Base-by-base conservation (phyloP, 2,329 filamentous ascomycete species). In the Acarospora socialis region DNA sequence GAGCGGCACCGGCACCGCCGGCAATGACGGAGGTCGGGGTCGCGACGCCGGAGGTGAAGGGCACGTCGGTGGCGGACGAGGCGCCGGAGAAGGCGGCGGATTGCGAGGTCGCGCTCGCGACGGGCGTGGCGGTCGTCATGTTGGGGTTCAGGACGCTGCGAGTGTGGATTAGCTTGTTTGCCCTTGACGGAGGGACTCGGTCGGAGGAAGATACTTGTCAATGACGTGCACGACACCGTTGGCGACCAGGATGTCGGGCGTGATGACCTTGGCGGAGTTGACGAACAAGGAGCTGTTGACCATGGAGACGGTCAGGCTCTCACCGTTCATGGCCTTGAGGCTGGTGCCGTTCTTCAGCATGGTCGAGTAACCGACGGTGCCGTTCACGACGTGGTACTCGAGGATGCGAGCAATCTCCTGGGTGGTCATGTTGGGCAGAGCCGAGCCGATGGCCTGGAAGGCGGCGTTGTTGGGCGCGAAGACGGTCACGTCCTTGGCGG, bases 81-180 rank as follows among this genome's bases (percentile, higher is more conserved):
- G 68, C 73, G 34, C 61, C 61, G 15, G 55, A 53, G 53, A 69
- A 80, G 1, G 65, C 73, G 4, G 66, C 60, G 0, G 56, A 46
- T 21, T 68, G 65, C 1, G 61, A 60, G 0, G 56, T 48, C 10
- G 59, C 56, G 10, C 54, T 46, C 2, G 61, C 45, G 14, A 61
- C 43, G 4, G 65, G 61, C n/a, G 51, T 46, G 4, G 55, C 58
- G 2, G 54, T 50, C 3, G 60, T 55, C 45, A 66, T 65, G 40
- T 56, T 50, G 7, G 68, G 66, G 55, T 75, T 76, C 29, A 77
- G 55, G 21, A 76, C 70, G 37, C 61, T 64, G 31, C 15, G 21
- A 27, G 23, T 32, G 16, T 13, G 12, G 25, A 9, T 14, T 28
- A 28, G 26, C 12, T n/a, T 6, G 5, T 12, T 7, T 28, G 13